Percentiles rank a stretch among this genome's conserved stretches.
Conservation (phyloP, 495 filamentous ascomycete species). For the Podospora appendiculata region DNA sequence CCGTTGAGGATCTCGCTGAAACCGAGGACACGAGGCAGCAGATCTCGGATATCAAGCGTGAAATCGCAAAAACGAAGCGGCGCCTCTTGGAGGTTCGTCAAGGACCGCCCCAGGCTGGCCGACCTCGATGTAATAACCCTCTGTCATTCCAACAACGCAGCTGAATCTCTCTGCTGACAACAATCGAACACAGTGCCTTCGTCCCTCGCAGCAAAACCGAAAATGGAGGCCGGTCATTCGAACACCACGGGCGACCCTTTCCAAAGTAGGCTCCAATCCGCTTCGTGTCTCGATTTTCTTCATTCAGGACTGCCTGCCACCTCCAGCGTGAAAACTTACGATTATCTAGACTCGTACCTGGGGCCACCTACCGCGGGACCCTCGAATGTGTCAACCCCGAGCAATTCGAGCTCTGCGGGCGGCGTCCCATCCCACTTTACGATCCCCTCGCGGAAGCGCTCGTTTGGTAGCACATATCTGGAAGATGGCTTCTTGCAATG, state of each 20-base stretch:
- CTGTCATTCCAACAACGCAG: too few species aligned
- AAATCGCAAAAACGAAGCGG: neutral
- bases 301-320: neutral
- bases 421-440: neutral
- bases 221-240: too few species aligned
- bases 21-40: neutral
- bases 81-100: neutral
- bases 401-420: slow-evolving; percentile 1
- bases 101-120: too few species aligned
- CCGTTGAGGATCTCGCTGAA: neutral
- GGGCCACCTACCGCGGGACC: neutral
- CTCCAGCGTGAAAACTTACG: neutral
- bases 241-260: too few species aligned
- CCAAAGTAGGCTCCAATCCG: too few species aligned
- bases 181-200: too few species aligned
- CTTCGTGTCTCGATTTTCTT: neutral
- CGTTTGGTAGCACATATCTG: slow-evolving; percentile 19
- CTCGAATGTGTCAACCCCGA: slow-evolving; percentile 7
- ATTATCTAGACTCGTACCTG: neutral
- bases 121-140: too few species aligned
- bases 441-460: slow-evolving; percentile 26
- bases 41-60: neutral
- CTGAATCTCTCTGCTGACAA: too few species aligned
- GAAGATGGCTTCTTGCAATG: slow-evolving; percentile 3
- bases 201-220: too few species aligned